Evolutionary conservation across 305 asterid genomes (phyloP).

Genomic region (Fraxinus platypoda): DNA sequence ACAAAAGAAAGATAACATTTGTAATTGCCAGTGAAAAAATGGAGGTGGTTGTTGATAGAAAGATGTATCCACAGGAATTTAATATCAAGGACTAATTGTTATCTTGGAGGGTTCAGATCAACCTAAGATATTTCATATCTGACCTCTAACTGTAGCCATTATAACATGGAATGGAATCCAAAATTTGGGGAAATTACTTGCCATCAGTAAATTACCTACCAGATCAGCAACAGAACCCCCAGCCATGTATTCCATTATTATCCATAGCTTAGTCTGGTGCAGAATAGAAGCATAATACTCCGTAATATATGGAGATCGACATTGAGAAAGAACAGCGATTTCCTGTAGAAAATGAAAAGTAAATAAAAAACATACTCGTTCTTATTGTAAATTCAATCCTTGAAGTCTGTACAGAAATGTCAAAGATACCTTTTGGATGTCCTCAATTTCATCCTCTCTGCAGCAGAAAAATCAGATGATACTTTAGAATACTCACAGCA

Average conservation of each 20-base stretch:
- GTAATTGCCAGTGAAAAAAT: slow-evolving; percentile 7
- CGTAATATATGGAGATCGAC: slow-evolving; percentile 86
- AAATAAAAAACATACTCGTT: slow-evolving; percentile 4
- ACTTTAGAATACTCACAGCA: slow-evolving; percentile 21
- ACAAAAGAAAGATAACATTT: background rate
- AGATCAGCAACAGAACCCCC: slow-evolving; percentile 98
- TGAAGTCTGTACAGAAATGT: slow-evolving; percentile 18
- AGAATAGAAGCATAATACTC: slow-evolving; percentile 87
- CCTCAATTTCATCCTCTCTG: slow-evolving; percentile 98
- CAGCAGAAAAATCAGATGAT: slow-evolving; percentile 17
- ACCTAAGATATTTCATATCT: slow-evolving; percentile 16
- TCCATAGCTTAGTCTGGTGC: slow-evolving; percentile 85
- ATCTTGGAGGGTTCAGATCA: slow-evolving; percentile 3
- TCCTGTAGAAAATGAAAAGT: slow-evolving; percentile 58
- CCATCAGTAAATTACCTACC: slow-evolving; percentile 43
- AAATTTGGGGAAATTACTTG: slow-evolving; percentile 5
- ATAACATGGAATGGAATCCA: background rate
- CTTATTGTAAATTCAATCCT: slow-evolving; percentile 15
- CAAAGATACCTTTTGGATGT: slow-evolving; percentile 81
- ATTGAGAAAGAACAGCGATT: slow-evolving; percentile 88
- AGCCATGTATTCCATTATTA: slow-evolving; percentile 98
- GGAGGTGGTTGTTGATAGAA: slow-evolving; percentile 10
- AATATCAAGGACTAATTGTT: background rate
- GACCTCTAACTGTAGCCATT: background rate
- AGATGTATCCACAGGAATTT: background rate